phyloP scores from a whole-genome alignment of 2,329 filamentous ascomycete species.

The Hypoxylon sp. region DNA sequence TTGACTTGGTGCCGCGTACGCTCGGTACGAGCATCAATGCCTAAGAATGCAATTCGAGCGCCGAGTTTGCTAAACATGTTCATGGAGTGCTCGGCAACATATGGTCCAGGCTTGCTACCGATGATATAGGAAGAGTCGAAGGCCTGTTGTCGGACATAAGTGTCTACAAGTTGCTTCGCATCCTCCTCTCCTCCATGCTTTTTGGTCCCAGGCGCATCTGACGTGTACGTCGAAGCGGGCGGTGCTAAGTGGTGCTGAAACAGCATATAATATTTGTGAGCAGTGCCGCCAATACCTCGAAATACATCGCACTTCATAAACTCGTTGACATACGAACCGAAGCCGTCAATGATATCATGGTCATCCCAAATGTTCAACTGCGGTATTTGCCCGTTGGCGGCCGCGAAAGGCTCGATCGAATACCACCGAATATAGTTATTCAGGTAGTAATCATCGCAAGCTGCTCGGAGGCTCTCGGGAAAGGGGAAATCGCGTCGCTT shows the following conservation, averaged over 20 bases:
- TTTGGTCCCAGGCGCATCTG: constrained; percentile 69
- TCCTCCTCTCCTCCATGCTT: constrained; percentile 74
- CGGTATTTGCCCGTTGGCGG: constrained; percentile 90
- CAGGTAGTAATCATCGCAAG: constrained; percentile 91
- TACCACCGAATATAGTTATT: constrained; percentile 92
- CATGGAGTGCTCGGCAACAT: constrained; percentile 88
- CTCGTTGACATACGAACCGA: constrained; percentile 90
- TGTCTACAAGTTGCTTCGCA: constrained; percentile 78
- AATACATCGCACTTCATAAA: constrained; percentile 97
- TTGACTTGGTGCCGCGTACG: constrained; percentile 94
- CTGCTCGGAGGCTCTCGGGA: constrained; percentile 80
- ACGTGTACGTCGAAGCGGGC: constrained; percentile 86
- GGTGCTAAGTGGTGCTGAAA: constrained; percentile 96
- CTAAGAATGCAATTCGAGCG: constrained; percentile 84
- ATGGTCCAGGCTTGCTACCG: constrained; percentile 83
- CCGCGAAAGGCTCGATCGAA: constrained; percentile 83
- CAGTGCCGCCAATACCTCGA: constrained; percentile 88
- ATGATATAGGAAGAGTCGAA: constrained; percentile 81
- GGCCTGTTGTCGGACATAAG: constrained; percentile 73
- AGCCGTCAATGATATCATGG: constrained; percentile 93
- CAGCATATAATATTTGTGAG: constrained; percentile 98
- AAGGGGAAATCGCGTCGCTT: constrained; percentile 86
- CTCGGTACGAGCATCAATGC: constrained; percentile 94
- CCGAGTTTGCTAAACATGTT: constrained; percentile 90
- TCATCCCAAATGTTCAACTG: constrained; percentile 99